Percentiles rank a stretch among this genome's conserved stretches.
Conservation (phyloP, 371 early-diverging fungal species). For the Phascolomyces articulosus region DNA sequence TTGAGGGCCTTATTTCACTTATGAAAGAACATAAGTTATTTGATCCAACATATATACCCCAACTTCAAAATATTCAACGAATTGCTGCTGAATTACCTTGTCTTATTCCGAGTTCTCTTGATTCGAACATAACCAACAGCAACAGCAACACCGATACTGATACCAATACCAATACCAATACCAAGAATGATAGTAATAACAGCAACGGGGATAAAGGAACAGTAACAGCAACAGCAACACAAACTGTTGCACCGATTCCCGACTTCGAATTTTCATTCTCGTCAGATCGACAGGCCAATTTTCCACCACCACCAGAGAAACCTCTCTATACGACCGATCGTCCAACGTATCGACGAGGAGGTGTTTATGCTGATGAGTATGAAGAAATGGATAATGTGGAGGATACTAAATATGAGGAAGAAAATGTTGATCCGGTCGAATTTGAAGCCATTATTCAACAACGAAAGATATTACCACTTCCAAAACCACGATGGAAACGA, state of each 20-base stretch:
- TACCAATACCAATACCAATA: not conserved
- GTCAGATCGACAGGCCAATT: not conserved
- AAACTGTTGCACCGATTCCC: not conserved
- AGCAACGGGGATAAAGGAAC: not conserved
- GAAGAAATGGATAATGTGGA: not conserved
- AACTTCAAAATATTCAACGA: not conserved
- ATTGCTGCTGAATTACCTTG: not conserved
- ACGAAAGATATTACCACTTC: constrained; percentile 22
- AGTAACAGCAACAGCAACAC: not conserved
- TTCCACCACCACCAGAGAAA: not conserved
- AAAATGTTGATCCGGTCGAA: not conserved
- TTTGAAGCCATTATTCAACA: constrained; percentile 11
- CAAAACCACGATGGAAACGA: constrained; percentile 21
- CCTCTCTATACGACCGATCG: not conserved
- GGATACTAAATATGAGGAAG: not conserved
- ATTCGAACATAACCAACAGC: not conserved
- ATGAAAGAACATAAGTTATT: not conserved
- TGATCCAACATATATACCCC: not conserved
- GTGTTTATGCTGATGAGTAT: not conserved
- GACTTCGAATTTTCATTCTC: not conserved
- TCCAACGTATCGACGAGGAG: constrained; percentile 1
- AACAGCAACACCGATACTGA: not conserved
- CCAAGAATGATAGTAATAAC: not conserved
- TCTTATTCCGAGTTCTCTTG: not conserved
- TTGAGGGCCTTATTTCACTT: not conserved